Percentiles rank a stretch among this genome's conserved stretches.
These are phyloP conservation scores for Ogataea siamensis DNA, from an alignment of 805 yeast genomes.

Conservation along the genomic window DNA sequence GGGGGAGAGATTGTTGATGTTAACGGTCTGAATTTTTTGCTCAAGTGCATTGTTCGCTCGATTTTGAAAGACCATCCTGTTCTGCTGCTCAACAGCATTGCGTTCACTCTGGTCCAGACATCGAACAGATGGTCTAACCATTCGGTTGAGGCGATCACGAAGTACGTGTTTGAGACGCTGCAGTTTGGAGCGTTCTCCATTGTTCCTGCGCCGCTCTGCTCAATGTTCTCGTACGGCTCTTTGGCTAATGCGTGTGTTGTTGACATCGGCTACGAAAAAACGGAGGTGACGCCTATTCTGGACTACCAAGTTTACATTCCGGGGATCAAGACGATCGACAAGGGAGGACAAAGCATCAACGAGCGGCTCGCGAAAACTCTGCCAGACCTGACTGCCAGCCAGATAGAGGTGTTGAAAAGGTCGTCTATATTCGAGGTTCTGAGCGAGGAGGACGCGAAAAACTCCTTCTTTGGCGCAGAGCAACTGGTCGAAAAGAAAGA, in stretches of 20 bases:
- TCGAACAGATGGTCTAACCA: conserved; percentile 68
- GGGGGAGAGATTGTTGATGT: conserved; percentile 64
- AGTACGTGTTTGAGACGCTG: conserved; percentile 70
- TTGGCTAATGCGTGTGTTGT: conserved; percentile 68
- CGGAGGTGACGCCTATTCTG: conserved; percentile 77
- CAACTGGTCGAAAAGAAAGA: conserved; percentile 36
- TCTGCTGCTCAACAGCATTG: conserved; percentile 43
- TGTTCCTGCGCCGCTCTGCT: conserved; percentile 63
- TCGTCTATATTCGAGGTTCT: conserved; percentile 79
- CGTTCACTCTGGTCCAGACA: conserved; percentile 61
- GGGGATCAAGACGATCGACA: conserved; percentile 35
- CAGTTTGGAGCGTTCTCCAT: conserved; percentile 72
- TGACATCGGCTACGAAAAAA: conserved; percentile 73
- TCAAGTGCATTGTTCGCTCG: conserved; percentile 52
- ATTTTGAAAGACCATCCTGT: conserved; percentile 37
- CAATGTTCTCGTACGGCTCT: conserved; percentile 70
- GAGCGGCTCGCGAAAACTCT: conserved; percentile 47
- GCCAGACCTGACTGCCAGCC: conserved; percentile 54
- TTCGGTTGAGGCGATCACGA: conserved; percentile 67
- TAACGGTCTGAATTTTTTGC: conserved; percentile 64
- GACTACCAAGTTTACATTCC: conserved; percentile 64
- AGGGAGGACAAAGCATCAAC: conserved; percentile 73
- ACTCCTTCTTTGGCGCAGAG: conserved; percentile 59
- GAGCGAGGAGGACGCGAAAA: conserved; percentile 60
- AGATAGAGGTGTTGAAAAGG: conserved; percentile 71